A percentile compares a stretch with the other conserved stretches of the same genome.
Evolutionary conservation across 2,329 filamentous ascomycete genomes (phyloP).

Genomic region (Didymella glomerata): DNA sequence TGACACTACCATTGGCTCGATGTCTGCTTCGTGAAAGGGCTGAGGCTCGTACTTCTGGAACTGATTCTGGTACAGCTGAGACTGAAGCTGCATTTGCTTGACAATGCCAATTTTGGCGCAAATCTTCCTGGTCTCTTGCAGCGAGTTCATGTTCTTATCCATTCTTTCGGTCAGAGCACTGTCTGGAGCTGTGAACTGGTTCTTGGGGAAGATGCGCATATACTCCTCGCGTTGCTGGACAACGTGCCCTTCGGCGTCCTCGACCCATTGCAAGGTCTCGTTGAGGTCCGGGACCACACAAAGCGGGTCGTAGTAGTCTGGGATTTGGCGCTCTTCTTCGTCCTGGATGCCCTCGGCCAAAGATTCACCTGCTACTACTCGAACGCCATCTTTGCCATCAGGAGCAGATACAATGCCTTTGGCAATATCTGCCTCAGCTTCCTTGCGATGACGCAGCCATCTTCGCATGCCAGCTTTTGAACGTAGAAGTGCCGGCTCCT

Average conservation of each 20-base stretch:
- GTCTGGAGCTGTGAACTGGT: slow-evolving; percentile 77
- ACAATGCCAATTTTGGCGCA: slow-evolving; percentile 97
- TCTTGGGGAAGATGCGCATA: slow-evolving; percentile 76
- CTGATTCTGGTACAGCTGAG: slow-evolving; percentile 97
- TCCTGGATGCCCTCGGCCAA: slow-evolving; percentile 93
- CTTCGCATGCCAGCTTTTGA: slow-evolving; percentile 89
- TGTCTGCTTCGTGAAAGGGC: slow-evolving; percentile 85
- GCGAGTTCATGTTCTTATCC: slow-evolving; percentile 89
- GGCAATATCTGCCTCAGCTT: slow-evolving; percentile 58
- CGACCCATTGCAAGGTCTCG: slow-evolving; percentile 81
- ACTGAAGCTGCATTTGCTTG: slow-evolving; percentile 99
- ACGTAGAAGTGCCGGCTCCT: slow-evolving; percentile 86
- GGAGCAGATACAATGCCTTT: slow-evolving; percentile 61
- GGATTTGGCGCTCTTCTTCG: slow-evolving; percentile 79
- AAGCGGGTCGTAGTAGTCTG: slow-evolving; percentile 92
- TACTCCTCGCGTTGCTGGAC: slow-evolving; percentile 89
- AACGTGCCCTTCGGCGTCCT: slow-evolving; percentile 87
- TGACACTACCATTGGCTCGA: slow-evolving; percentile 86
- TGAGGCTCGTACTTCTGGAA: slow-evolving; percentile 96
- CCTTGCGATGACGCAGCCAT: slow-evolving; percentile 81
- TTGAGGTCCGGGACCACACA: slow-evolving; percentile 86
- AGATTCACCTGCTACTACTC: slow-evolving; percentile 70
- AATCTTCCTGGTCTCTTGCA: slow-evolving; percentile 95
- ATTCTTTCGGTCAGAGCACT: slow-evolving; percentile 80
- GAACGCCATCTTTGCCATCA: slow-evolving; percentile 58